A percentile compares a stretch with the other conserved stretches of the same genome.
phyloP scores from a whole-genome alignment of 768 basidiomycete species.

The Russula compacta region DNA sequence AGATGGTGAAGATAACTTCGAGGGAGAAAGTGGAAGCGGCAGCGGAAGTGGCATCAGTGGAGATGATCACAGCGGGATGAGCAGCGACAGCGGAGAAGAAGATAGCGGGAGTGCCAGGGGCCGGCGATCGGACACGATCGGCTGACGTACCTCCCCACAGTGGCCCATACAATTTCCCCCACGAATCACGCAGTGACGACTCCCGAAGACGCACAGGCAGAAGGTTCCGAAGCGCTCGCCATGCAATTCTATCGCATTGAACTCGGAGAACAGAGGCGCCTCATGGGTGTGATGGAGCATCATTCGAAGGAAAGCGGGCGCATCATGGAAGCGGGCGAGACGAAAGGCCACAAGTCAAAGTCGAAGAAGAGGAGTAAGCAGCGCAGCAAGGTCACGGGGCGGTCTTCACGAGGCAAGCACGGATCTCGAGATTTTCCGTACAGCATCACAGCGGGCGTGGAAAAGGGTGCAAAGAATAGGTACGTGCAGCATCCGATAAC shows the following conservation, averaged over 20 bases:
- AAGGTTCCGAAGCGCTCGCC: conserved; percentile 72
- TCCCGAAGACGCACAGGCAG: conserved; percentile 30
- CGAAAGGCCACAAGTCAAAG: conserved; percentile 14
- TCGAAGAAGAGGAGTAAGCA: conserved; percentile 21
- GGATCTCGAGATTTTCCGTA: conserved; percentile 51
- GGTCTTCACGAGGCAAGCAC: conserved; percentile 14
- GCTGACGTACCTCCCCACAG: neutral
- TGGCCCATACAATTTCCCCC: neutral
- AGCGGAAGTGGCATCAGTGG: conserved; percentile 14
- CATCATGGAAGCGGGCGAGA: conserved; percentile 17
- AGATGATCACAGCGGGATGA: conserved; percentile 12
- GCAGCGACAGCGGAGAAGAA: conserved; percentile 14
- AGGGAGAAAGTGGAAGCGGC: conserved; percentile 11
- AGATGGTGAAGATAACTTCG: conserved; percentile 14
- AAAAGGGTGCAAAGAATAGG: conserved; percentile 92
- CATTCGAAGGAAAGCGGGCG: conserved; percentile 56
- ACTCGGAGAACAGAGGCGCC: conserved; percentile 76
- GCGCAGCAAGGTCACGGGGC: conserved; percentile 14
- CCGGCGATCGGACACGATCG: neutral
- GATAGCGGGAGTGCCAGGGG: conserved; percentile 6
- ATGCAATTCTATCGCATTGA: conserved; percentile 93
- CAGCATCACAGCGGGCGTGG: conserved; percentile 91
- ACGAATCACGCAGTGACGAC: neutral
- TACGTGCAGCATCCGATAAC: conserved; percentile 27
- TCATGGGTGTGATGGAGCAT: conserved; percentile 88